Evolutionary conservation across 208 protist species (phyloP).

Genomic region (Trichomonas tenax): DNA sequence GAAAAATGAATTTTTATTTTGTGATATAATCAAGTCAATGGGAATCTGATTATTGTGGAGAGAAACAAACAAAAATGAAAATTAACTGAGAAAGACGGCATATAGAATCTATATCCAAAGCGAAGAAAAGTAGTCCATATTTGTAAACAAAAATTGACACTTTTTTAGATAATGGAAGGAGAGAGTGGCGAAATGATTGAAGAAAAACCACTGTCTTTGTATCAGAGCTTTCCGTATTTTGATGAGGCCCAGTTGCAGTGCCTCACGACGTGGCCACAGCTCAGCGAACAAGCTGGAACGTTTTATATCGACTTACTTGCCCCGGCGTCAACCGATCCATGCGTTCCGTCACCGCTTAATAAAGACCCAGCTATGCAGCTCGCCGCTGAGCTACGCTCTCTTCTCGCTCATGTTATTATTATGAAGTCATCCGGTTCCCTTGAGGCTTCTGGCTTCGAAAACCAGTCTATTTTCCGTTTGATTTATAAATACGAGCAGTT

Average conservation of each 20-base stretch:
- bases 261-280: neutral
- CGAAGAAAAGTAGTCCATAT: neutral
- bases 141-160: neutral
- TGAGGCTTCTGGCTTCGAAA: neutral
- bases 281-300: neutral
- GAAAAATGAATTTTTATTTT: no score
- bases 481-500: neutral
- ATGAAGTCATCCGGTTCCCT: neutral
- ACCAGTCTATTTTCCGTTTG: neutral
- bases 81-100: no score
- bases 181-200: neutral
- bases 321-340: neutral
- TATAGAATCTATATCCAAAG: no score
- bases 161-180: neutral
- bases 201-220: neutral
- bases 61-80: no score
- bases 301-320: neutral
- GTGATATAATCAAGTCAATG: no score
- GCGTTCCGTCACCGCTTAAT: neutral
- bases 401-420: neutral
- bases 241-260: neutral
- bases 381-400: neutral
- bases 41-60: no score
- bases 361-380: neutral
- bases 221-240: neutral